These are phyloP conservation scores for Puccinia coronata DNA, from an alignment of 1,284 basidiomycete species.

Conservation along the genomic window DNA sequence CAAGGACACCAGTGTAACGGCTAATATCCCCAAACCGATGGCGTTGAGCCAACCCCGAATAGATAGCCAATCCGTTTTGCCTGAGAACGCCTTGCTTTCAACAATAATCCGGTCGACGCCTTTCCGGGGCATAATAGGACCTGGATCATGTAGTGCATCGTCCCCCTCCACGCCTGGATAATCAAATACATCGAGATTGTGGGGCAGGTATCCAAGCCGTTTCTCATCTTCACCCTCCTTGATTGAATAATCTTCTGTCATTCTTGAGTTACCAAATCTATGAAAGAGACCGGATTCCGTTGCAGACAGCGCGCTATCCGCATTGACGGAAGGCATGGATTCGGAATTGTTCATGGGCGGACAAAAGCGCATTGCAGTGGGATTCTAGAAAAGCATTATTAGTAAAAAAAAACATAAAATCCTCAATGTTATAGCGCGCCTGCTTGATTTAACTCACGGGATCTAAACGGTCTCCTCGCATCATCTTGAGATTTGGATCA, in stretches of 20 bases:
- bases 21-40: slow-evolving; percentile 31
- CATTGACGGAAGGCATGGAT: slow-evolving; percentile 11
- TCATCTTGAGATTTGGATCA: slow-evolving; percentile 43
- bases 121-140: slow-evolving; percentile 40
- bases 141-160: slow-evolving; percentile 47
- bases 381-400: slow-evolving; percentile 11
- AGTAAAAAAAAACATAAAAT: too few relatives aligned
- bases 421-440: too few relatives aligned
- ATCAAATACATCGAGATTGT: slow-evolving; percentile 47
- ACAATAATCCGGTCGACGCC: slow-evolving; percentile 47
- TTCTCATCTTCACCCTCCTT: slow-evolving; percentile 16
- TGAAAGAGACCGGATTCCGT: not conserved
- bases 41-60: slow-evolving; percentile 47
- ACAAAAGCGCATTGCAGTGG: slow-evolving; percentile 11
- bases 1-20: slow-evolving; percentile 17
- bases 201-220: slow-evolving; percentile 37
- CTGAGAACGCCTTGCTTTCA: slow-evolving; percentile 33
- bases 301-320: not conserved
- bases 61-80: slow-evolving; percentile 31
- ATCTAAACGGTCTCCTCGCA: slow-evolving; percentile 40
- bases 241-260: slow-evolving; percentile 22
- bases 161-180: slow-evolving; percentile 34
- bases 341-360: not conserved
- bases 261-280: not conserved
- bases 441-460: slow-evolving; percentile 1